Evolutionary conservation across 768 basidiomycete genomes (phyloP), one percentile per base, ranked within the genome.

Genomic region (Chalciporus piperatus): DNA sequence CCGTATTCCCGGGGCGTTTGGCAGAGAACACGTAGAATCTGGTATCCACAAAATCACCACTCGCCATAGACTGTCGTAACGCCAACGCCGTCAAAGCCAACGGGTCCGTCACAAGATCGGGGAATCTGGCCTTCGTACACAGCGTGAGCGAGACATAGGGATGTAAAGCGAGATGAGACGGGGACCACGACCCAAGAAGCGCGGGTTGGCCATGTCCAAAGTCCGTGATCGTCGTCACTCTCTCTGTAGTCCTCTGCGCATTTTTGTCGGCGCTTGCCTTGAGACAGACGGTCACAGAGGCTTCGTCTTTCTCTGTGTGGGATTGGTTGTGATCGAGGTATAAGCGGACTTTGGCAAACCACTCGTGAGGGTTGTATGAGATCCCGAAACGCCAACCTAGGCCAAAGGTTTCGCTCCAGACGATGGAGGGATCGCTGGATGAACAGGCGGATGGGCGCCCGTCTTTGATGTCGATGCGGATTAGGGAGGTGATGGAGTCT

Each of bases 11-110:
- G 2, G 47, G 19, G 20, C 51, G 43, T 42, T 51, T 61, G 13
- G 54, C 43, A 14, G 67, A 67, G 47, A 62, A 65, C 23, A 25
- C 67, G 13, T 69, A 57, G 35, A 69, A 67, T 30, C 63, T 67
- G 6, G 65, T 67, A 40, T 67, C 60, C 1, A 65, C 47, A 37
- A 67, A 65, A 37, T 64, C 60, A 8, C 67, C 65, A 14, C 33
- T 55, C 12, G 41, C 43, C 65, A 67, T 55, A 37, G 65, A 67
- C 35, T 54, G 54, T 44, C 52, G 54, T 3, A 69, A 39, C 1
- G 58, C 67, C 37, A 50, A n/a, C 0, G 62, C 48, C 8, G 57
- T 46, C 3, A 62, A 51, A 10, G 50, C 20, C 7, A 62, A 59
- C 0, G 65, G 64, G 8, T 55, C 53, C 4, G 57, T 20, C 47